Conservation (phyloP, 352 stramenopile genomes). For the Globisporangium splendens region DNA sequence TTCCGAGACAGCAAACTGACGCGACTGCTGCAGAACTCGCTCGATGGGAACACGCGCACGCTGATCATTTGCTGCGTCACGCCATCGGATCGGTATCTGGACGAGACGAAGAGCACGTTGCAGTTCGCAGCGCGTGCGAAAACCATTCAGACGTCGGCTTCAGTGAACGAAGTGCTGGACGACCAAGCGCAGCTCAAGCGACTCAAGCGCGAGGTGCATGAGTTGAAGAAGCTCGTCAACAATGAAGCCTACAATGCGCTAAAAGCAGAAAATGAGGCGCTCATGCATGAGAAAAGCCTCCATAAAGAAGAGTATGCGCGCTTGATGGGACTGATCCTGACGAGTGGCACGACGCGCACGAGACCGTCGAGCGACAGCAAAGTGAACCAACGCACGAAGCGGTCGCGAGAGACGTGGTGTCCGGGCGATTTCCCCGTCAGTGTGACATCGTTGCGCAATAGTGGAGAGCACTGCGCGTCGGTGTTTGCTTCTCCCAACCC, state of each 20-base stretch:
- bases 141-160: constrained; percentile 77
- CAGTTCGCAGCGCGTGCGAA: constrained; percentile 93
- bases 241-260: constrained; percentile 44
- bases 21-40: constrained; percentile 88
- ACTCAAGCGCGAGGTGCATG: constrained; percentile 67
- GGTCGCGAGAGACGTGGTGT: constrained; percentile 65
- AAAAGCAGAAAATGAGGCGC: constrained; percentile 69
- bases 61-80: constrained; percentile 88
- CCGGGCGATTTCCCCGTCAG: constrained; percentile 56
- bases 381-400: constrained; percentile 34
- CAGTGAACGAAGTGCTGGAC: constrained; percentile 89
- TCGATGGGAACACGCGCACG: constrained; percentile 90
- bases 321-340: constrained; percentile 60
- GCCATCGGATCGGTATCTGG: constrained; percentile 64
- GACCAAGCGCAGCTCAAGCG: constrained; percentile 83
- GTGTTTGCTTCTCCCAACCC: constrained; percentile 22
- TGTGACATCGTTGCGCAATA: constrained; percentile 1
- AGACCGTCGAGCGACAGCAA: constrained; percentile 17
- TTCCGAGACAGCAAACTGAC: constrained; percentile 92
- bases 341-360: constrained; percentile 25
- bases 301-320: constrained; percentile 60
- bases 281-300: constrained; percentile 49
- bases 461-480: constrained; percentile 8
- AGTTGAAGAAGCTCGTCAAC: constrained; percentile 65
- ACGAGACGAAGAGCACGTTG: constrained; percentile 88